Evolutionary conservation across 805 yeast species (phyloP), one percentile per base, ranked within the genome.

Genomic region (Schizosaccharomyces lindneri): DNA sequence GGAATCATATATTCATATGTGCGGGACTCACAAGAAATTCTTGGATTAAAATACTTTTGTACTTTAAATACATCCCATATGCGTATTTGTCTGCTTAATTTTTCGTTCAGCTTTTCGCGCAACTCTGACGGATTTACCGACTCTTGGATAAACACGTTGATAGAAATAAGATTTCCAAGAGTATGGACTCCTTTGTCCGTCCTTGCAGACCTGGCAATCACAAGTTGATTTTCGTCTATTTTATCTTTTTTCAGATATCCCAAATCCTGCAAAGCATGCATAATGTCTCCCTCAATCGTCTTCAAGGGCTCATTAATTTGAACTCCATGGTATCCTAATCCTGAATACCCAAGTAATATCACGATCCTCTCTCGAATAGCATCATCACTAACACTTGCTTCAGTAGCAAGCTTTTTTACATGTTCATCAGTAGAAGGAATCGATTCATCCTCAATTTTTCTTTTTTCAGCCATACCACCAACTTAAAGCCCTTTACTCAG

Each of bases 131-230:
- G 21, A 46, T 46, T 24, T 46, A 46, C n/a, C 61, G 86, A 83
- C 13, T 77, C 80, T 67, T 89, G 95, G 61, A 87, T 77, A 67
- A 87, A 86, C 76, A 90, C 73, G 70, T 90, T 90, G 66, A 84
- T 75, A n/a, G 94, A 84, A 55, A 90, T 79, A 27, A 88, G 87
- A 70, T 89, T 89, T 39, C 97, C 97, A 1, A 96, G 95, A 13
- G 97, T 97, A 72, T 89, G 97, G 27, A 89, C 97, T 64, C 97
- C 97, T 72, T 90, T 90, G 72, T 89, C 97, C 3, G 97, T 95
- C 65, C 78, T 79, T 13, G 78, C 78, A 4, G 78, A 77, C 4
- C 78, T 67, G 64, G 72, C 83, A 68, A 90, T 85, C 0, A 90
- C 88, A 62, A 62, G 59, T 48, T 89, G 89, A 69, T 86, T 88